phyloP scores from a whole-genome alignment of 805 yeast genomes.

The Allodekkera sacchari region DNA sequence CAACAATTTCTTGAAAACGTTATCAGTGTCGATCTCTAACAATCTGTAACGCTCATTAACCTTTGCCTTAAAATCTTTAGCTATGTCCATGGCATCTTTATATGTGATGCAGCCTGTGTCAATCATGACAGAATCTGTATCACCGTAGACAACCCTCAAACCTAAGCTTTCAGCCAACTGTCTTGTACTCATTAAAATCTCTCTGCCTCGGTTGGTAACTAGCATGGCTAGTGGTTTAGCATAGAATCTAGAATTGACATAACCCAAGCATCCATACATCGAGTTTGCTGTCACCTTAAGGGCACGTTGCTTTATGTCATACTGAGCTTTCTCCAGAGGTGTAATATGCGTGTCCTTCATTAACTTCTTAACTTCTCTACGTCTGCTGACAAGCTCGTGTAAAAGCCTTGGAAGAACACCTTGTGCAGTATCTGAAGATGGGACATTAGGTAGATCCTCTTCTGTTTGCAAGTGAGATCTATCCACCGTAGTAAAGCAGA shows the following conservation, averaged over 20 bases:
- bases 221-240: slow-evolving; percentile 95
- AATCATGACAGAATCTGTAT: slow-evolving; percentile 98
- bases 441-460: slow-evolving; percentile 64
- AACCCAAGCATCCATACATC: slow-evolving; percentile 99
- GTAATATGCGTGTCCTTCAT: slow-evolving; percentile 68
- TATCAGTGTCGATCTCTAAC: slow-evolving; percentile 92
- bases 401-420: slow-evolving; percentile 87
- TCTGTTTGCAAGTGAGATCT: slow-evolving; percentile 38
- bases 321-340: slow-evolving; percentile 63
- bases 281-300: slow-evolving; percentile 95
- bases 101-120: slow-evolving; percentile 71
- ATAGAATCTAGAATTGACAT: slow-evolving; percentile 82
- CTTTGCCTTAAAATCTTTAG: slow-evolving; percentile 71
- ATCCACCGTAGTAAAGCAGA: slow-evolving; percentile 92
- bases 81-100: slow-evolving; percentile 71
- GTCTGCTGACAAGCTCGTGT: slow-evolving; percentile 77
- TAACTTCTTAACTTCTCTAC: slow-evolving; percentile 84
- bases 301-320: slow-evolving; percentile 94
- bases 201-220: slow-evolving; percentile 93
- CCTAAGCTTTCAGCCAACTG: slow-evolving; percentile 83
- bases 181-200: slow-evolving; percentile 85
- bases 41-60: slow-evolving; percentile 85
- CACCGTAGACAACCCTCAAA: slow-evolving; percentile 89
- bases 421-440: slow-evolving; percentile 44
- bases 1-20: slow-evolving; percentile 75